Percentiles rank a stretch among this genome's conserved stretches.
Conservation (phyloP, 176 grass and related monocot genomes). For the Canna indica region DNA sequence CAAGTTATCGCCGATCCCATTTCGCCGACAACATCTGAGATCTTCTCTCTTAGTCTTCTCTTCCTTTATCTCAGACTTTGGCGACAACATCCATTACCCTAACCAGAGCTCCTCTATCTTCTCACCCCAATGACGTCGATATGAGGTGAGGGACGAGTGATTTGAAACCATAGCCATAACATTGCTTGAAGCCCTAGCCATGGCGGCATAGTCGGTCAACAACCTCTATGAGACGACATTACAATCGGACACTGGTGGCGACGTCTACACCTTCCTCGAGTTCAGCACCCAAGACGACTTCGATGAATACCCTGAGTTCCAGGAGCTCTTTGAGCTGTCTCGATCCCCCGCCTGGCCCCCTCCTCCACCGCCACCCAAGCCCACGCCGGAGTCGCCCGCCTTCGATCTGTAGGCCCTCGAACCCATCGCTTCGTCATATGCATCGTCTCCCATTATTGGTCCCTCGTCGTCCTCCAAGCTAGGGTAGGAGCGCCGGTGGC, state of each 20-base stretch:
- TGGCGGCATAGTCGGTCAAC: slow-evolving; percentile 34
- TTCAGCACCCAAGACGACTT: slow-evolving; percentile 97
- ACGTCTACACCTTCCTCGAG: slow-evolving; percentile 94
- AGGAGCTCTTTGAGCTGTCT: slow-evolving; percentile 57
- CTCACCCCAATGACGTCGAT: background rate
- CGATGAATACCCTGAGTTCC: slow-evolving; percentile 81
- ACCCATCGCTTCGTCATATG: slow-evolving; percentile 27
- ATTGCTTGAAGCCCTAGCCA: slow-evolving; percentile 20
- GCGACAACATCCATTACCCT: too few species aligned
- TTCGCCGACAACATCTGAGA: too few species aligned
- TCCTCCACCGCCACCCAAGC: slow-evolving; percentile 16
- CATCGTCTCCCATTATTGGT: slow-evolving; percentile 19
- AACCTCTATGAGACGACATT: slow-evolving; percentile 97
- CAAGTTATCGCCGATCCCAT: too few species aligned
- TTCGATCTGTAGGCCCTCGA: slow-evolving; percentile 7
- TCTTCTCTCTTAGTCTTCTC: too few species aligned
- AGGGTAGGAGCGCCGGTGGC: slow-evolving; percentile 27
- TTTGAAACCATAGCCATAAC: slow-evolving; percentile 67
- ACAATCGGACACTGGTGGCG: slow-evolving; percentile 70
- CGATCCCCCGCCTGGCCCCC: slow-evolving; percentile 47
- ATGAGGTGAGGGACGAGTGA: background rate
- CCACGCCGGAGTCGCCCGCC: slow-evolving; percentile 22
- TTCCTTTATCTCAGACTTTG: too few species aligned
- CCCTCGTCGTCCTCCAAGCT: slow-evolving; percentile 45
- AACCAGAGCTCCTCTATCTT: too few species aligned